These are phyloP conservation scores for Didymella sp. DNA, from an alignment of 2,329 filamentous ascomycete genomes.

Conservation along the genomic window DNA sequence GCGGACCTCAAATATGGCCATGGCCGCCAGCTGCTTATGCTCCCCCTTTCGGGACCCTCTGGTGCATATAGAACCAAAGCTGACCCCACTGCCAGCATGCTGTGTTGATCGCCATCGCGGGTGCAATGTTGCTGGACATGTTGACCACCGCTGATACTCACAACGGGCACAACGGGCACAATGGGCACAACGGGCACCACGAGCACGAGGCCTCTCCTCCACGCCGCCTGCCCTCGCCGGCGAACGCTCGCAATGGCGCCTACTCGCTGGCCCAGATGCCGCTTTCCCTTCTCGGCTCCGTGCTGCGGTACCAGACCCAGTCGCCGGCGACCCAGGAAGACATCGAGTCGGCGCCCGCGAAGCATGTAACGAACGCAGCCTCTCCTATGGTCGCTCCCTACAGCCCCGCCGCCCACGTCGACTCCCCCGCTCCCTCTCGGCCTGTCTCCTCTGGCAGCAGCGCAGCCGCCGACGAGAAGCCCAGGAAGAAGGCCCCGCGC, in stretches of 20 bases:
- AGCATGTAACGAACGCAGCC: constrained; percentile 18
- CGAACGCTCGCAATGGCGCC: constrained; percentile 32
- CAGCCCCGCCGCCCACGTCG: constrained; percentile 18
- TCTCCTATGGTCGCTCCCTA: constrained; percentile 5
- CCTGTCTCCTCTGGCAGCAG: constrained; percentile 50
- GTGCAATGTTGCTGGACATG: constrained; percentile 49
- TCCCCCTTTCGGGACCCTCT: constrained; percentile 16
- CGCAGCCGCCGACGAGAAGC: constrained; percentile 46
- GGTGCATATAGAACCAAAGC: constrained; percentile 5
- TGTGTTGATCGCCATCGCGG: constrained; percentile 15
- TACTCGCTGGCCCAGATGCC: constrained; percentile 43
- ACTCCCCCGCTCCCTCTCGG: constrained; percentile 36
- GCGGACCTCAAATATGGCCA: constrained; percentile 21
- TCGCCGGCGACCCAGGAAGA: constrained; percentile 19
- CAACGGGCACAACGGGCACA: constrained; percentile 45
- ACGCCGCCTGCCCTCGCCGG: constrained; percentile 26
- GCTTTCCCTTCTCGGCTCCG: constrained; percentile 43
- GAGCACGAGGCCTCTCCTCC: too few species aligned
- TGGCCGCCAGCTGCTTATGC: constrained; percentile 18
- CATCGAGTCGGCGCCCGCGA: not conserved
- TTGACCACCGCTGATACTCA: constrained; percentile 47
- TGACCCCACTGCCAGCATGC: constrained; percentile 32
- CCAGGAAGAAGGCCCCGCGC: constrained; percentile 57
- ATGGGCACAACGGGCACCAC: constrained; percentile 48
- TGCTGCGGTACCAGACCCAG: constrained; percentile 36